phyloP scores from a whole-genome alignment of 202 grass and related monocot species.

The Bolboschoenoplectus hybrid region DNA sequence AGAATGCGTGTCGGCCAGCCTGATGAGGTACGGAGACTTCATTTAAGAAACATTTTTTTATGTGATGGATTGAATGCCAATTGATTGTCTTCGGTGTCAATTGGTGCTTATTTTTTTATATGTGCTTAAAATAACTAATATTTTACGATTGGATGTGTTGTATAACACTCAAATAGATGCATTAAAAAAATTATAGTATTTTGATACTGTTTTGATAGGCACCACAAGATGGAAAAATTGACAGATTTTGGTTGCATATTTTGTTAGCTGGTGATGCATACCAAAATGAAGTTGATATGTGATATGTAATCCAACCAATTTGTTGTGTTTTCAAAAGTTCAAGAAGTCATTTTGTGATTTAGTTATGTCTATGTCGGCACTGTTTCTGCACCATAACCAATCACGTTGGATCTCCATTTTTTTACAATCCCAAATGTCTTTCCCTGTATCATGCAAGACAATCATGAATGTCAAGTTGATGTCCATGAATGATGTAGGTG shows the following conservation, averaged over 20 bases:
- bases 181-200: background rate
- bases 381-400: constrained; percentile 1
- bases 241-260: background rate
- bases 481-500: constrained; percentile 50
- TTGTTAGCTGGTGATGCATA: background rate
- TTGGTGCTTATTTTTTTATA: background rate
- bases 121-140: constrained; percentile 1
- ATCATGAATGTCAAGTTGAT: background rate
- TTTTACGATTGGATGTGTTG: background rate
- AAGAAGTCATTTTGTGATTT: background rate
- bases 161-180: background rate
- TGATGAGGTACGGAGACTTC: constrained; percentile 68
- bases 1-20: constrained; percentile 93
- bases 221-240: background rate
- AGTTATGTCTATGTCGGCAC: background rate
- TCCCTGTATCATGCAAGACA: background rate
- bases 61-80: background rate
- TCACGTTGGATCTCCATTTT: background rate
- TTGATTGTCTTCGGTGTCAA: background rate
- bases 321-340: background rate
- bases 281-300: constrained; percentile 20
- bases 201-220: background rate
- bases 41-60: background rate
- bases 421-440: background rate
- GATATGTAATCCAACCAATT: background rate